These are phyloP conservation scores for Dendrocalamus sinicus DNA, from an alignment of 176 grass and related monocot genomes.

Conservation along the genomic window DNA sequence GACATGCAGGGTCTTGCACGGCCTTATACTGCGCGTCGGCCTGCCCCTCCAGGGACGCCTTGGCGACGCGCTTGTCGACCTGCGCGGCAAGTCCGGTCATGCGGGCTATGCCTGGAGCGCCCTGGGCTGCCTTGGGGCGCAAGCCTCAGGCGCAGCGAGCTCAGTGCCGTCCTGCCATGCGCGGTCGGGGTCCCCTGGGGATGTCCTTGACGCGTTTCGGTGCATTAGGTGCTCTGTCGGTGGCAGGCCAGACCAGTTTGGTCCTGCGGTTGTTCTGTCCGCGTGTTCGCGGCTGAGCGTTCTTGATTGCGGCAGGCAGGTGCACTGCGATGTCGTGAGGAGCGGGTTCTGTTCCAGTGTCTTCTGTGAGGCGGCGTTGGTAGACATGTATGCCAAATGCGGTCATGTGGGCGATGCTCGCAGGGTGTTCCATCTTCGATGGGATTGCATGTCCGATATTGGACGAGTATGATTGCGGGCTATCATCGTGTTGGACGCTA, in stretches of 20 bases:
- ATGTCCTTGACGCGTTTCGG: conserved; percentile 49
- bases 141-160: conserved; percentile 35
- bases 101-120: conserved; percentile 40
- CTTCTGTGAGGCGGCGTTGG: conserved; percentile 59
- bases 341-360: conserved; percentile 45
- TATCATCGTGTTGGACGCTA: conserved; percentile 46
- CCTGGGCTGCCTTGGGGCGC: conserved; percentile 25
- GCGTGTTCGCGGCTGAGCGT: conserved; percentile 40
- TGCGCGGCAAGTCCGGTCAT: conserved; percentile 54
- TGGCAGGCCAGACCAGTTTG: conserved; percentile 54
- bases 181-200: conserved; percentile 32
- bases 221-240: conserved; percentile 23
- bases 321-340: conserved; percentile 60
- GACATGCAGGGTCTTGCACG: conserved; percentile 54
- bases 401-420: conserved; percentile 43
- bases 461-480: conserved; percentile 67
- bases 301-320: conserved; percentile 46
- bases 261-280: conserved; percentile 56
- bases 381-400: conserved; percentile 68
- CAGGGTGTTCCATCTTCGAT: conserved; percentile 42
- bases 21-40: conserved; percentile 36
- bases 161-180: conserved; percentile 55
- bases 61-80: conserved; percentile 53
- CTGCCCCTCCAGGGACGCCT: conserved; percentile 36
- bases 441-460: conserved; percentile 51